A percentile compares a stretch with the other conserved stretches of the same genome.
phyloP scores from a whole-genome alignment of 2,329 filamentous ascomycete species.

The Diaporthe destruens region DNA sequence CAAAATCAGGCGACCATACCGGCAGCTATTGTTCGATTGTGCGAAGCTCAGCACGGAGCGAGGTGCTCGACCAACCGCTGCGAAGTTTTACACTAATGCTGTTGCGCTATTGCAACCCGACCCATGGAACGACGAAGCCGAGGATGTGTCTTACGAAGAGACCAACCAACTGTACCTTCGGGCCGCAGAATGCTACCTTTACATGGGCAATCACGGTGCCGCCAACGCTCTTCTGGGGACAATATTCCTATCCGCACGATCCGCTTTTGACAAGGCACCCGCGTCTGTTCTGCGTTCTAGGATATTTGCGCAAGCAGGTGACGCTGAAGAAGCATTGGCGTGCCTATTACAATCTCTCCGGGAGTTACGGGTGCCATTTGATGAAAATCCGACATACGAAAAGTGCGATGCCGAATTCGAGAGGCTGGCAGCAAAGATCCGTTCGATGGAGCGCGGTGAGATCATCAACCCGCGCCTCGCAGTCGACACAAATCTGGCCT shows the following conservation, averaged over 20 bases:
- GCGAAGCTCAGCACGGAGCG: slow-evolving; percentile 84
- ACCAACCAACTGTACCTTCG: slow-evolving; percentile 84
- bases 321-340: slow-evolving; percentile 76
- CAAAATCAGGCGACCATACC: slow-evolving; percentile 71
- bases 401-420: slow-evolving; percentile 83
- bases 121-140: slow-evolving; percentile 77
- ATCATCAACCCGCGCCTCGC: slow-evolving; percentile 58
- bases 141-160: slow-evolving; percentile 87
- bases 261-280: slow-evolving; percentile 82
- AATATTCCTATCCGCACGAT: slow-evolving; percentile 78
- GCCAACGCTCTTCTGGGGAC: slow-evolving; percentile 77
- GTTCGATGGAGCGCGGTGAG: slow-evolving; percentile 64
- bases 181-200: slow-evolving; percentile 83
- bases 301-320: slow-evolving; percentile 80
- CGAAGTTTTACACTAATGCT: slow-evolving; percentile 84
- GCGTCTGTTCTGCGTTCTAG: slow-evolving; percentile 87
- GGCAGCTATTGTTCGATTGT: slow-evolving; percentile 82
- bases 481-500: slow-evolving; percentile 68
- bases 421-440: slow-evolving; percentile 69
- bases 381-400: slow-evolving; percentile 76
- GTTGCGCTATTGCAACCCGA: slow-evolving; percentile 82
- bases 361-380: slow-evolving; percentile 76
- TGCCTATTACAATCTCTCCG: slow-evolving; percentile 78
- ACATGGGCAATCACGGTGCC: slow-evolving; percentile 75
- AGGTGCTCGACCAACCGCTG: slow-evolving; percentile 83